A percentile compares a stretch with the other conserved stretches of the same genome.
phyloP scores from a whole-genome alignment of 2,329 filamentous ascomycete genomes.

The Pseudophaeomoniella oleicola region DNA sequence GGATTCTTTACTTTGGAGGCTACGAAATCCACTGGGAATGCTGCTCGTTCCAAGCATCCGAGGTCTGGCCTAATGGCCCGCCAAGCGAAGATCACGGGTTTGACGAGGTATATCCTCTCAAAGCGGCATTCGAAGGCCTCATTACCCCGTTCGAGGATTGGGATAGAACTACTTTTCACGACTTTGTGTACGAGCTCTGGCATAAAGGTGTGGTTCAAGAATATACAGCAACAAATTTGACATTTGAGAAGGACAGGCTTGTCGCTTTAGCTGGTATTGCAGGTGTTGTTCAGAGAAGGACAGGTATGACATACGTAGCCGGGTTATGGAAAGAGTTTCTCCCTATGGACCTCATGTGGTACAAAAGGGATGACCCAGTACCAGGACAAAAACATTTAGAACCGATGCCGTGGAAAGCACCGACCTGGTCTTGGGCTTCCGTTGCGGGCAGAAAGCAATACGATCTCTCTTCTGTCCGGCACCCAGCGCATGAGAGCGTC shows the following conservation, averaged over 20 bases:
- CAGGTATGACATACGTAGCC: slow-evolving; percentile 4
- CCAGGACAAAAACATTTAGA: too few relatives aligned
- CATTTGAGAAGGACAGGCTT: slow-evolving; percentile 2
- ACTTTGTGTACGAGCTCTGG: slow-evolving; percentile 1
- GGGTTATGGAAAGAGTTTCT: slow-evolving; percentile 7
- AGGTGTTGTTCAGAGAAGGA: background rate
- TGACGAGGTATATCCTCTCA: slow-evolving; percentile 1
- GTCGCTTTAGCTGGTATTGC: slow-evolving; percentile 3
- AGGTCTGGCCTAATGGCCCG: background rate
- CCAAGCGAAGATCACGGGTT: background rate
- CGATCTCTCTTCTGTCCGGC: background rate
- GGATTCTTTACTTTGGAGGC: slow-evolving; percentile 3
- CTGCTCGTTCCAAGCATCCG: slow-evolving; percentile 1
- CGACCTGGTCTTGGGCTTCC: slow-evolving; percentile 1
- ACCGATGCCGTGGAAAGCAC: slow-evolving; percentile 1
- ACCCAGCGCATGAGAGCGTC: background rate
- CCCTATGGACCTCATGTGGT: slow-evolving; percentile 5
- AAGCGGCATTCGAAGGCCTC: background rate
- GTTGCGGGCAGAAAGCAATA: background rate
- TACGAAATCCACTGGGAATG: slow-evolving; percentile 2
- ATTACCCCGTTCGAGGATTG: background rate
- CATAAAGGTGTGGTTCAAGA: background rate
- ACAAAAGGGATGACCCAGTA: background rate
- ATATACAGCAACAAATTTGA: slow-evolving; percentile 1
- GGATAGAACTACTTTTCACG: background rate